Evolutionary conservation across 2,329 filamentous ascomycete genomes (phyloP).

Genomic region (Ceratocystis variospora): DNA sequence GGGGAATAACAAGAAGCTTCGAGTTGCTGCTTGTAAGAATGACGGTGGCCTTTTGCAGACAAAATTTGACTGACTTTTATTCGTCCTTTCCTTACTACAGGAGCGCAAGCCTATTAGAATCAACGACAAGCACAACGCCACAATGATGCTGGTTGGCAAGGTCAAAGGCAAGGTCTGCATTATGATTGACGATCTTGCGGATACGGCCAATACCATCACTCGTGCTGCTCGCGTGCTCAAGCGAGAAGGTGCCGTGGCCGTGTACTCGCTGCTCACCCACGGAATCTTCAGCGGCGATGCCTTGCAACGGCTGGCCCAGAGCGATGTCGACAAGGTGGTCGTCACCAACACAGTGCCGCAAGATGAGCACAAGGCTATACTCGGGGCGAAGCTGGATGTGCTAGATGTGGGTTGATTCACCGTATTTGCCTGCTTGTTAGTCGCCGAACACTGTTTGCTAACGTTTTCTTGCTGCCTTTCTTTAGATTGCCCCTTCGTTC

Average conservation of each 20-base stretch:
- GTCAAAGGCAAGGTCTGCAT: slow-evolving; percentile 72
- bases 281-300: slow-evolving; percentile 92
- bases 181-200: slow-evolving; percentile 83
- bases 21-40: slow-evolving; percentile 18
- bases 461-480: neutral
- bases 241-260: slow-evolving; percentile 80
- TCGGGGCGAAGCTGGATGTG: slow-evolving; percentile 81
- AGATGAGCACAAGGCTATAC: slow-evolving; percentile 55
- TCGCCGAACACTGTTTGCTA: neutral
- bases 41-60: slow-evolving; percentile 6
- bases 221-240: slow-evolving; percentile 93
- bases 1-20: slow-evolving; percentile 20
- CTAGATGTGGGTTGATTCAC: slow-evolving; percentile 41
- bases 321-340: slow-evolving; percentile 79
- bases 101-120: slow-evolving; percentile 82
- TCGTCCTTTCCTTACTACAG: slow-evolving; percentile 32
- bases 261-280: slow-evolving; percentile 87
- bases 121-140: slow-evolving; percentile 76
- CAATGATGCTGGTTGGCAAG: slow-evolving; percentile 90
- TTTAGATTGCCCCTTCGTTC: slow-evolving; percentile 63
- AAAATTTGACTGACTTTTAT: slow-evolving; percentile 18
- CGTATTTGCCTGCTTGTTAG: slow-evolving; percentile 10
- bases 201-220: slow-evolving; percentile 95
- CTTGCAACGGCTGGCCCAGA: slow-evolving; percentile 85
- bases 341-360: slow-evolving; percentile 95